A percentile compares a stretch with the other conserved stretches of the same genome.
These are phyloP conservation scores for Exidia glandulosa DNA, from an alignment of 768 basidiomycete species.

Conservation along the genomic window DNA sequence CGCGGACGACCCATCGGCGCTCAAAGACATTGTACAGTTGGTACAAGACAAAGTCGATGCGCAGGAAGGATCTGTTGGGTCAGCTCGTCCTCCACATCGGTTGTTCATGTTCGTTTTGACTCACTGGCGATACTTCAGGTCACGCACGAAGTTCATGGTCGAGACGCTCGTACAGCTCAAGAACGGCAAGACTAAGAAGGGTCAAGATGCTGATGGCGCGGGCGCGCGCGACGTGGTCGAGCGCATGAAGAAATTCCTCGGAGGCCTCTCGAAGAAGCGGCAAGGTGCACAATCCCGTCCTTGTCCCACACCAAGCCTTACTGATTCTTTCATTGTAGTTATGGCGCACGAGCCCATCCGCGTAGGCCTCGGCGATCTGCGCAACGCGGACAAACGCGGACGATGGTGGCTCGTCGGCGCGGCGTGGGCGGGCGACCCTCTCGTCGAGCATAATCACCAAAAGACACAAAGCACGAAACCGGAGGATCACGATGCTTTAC, in stretches of 20 bases:
- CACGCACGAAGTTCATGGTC: slow-evolving; percentile 89
- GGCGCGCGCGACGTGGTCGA: slow-evolving; percentile 68
- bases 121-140: slow-evolving; percentile 33
- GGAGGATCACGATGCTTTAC: slow-evolving; percentile 33
- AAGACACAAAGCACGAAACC: slow-evolving; percentile 16
- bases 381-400: slow-evolving; percentile 70
- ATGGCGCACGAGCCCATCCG: slow-evolving; percentile 77
- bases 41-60: slow-evolving; percentile 62
- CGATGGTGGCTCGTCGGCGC: slow-evolving; percentile 99
- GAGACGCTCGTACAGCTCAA: slow-evolving; percentile 88
- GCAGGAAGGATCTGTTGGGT: slow-evolving; percentile 44
- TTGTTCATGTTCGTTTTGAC: slow-evolving; percentile 23
- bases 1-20: slow-evolving; percentile 79
- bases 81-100: slow-evolving; percentile 28
- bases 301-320: background rate
- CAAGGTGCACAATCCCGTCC: slow-evolving; percentile 38
- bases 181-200: slow-evolving; percentile 72
- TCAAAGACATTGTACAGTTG: slow-evolving; percentile 82
- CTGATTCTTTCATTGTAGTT: slow-evolving; percentile 34
- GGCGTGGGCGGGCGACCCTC: slow-evolving; percentile 88
- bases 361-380: slow-evolving; percentile 76
- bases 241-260: slow-evolving; percentile 81
- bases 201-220: slow-evolving; percentile 44
- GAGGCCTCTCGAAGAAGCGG: slow-evolving; percentile 62
- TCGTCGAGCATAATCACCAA: slow-evolving; percentile 54